Evolutionary conservation across 2,329 filamentous ascomycete species (phyloP).

Genomic region (Cadophora sp.): DNA sequence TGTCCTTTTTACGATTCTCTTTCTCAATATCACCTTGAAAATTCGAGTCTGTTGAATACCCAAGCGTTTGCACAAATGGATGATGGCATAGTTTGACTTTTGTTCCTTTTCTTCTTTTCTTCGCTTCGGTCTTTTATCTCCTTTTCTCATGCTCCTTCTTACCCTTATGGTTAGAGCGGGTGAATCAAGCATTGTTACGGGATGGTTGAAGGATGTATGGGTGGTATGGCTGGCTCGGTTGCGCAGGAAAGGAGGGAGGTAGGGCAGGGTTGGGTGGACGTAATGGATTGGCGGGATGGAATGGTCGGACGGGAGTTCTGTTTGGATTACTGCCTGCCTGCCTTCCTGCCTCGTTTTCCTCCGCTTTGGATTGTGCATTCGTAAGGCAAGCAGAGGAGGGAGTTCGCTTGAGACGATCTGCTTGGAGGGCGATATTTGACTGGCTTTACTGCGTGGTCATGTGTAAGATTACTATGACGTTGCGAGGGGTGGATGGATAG

Average conservation of each 20-base stretch:
- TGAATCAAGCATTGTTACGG: constrained; percentile 7
- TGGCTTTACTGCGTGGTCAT: neutral
- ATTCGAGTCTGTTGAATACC: constrained; percentile 31
- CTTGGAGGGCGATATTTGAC: neutral
- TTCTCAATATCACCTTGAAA: constrained; percentile 9
- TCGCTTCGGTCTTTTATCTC: constrained; percentile 7
- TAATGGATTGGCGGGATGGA: constrained; percentile 19
- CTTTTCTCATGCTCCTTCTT: constrained; percentile 5
- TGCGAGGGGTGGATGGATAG: constrained; percentile 2
- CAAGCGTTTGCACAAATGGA: constrained; percentile 31
- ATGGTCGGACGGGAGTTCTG: constrained; percentile 11
- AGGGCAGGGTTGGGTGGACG: constrained; percentile 7
- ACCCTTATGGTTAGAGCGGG: neutral
- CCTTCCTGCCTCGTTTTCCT: neutral
- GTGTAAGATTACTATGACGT: constrained; percentile 22
- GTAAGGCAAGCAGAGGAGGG: neutral
- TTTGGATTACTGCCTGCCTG: constrained; percentile 10
- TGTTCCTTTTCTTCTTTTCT: constrained; percentile 4
- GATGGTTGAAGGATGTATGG: neutral
- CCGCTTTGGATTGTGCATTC: constrained; percentile 15
- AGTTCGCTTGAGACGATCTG: constrained; percentile 1
- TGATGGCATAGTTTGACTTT: constrained; percentile 22
- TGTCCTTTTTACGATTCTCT: constrained; percentile 26
- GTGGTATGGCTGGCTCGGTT: neutral
- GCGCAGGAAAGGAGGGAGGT: constrained; percentile 3